phyloP scores from a whole-genome alignment of 2,329 filamentous ascomycete genomes.

The Colletotrichum sp. region DNA sequence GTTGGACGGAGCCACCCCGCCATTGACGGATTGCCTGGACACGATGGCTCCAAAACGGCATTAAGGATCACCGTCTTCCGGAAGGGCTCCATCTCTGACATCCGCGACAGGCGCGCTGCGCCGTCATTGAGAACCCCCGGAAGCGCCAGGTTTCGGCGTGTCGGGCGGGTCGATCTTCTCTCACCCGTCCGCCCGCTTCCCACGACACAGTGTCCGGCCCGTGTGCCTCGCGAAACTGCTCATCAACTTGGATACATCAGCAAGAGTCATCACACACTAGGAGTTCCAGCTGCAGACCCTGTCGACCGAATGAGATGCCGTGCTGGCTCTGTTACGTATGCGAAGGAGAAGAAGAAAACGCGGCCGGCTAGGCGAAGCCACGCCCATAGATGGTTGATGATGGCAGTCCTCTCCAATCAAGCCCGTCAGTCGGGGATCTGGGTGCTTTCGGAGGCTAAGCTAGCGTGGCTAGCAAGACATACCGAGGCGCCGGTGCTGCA shows the following conservation, averaged over 20 bases:
- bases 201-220: not conserved
- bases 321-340: not conserved
- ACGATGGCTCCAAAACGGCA: not conserved
- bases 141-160: not conserved
- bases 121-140: not conserved
- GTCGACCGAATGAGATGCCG: not conserved
- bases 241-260: not conserved
- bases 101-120: not conserved
- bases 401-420: not conserved
- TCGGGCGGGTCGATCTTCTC: not conserved
- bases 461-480: not conserved
- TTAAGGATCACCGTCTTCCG: not conserved
- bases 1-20: not conserved
- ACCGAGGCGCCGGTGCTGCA: conserved; percentile 9
- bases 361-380: not conserved
- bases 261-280: not conserved
- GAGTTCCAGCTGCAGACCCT: not conserved
- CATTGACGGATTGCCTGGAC: not conserved
- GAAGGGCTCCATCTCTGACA: not conserved
- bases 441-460: conserved; percentile 6
- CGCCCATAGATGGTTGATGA: not conserved
- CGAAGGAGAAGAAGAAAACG: not conserved
- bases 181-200: not conserved
- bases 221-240: not conserved
- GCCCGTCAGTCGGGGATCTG: not conserved